These are phyloP conservation scores for Paecilomyces sp. DNA, from an alignment of 2,329 filamentous ascomycete species.

Conservation along the genomic window DNA sequence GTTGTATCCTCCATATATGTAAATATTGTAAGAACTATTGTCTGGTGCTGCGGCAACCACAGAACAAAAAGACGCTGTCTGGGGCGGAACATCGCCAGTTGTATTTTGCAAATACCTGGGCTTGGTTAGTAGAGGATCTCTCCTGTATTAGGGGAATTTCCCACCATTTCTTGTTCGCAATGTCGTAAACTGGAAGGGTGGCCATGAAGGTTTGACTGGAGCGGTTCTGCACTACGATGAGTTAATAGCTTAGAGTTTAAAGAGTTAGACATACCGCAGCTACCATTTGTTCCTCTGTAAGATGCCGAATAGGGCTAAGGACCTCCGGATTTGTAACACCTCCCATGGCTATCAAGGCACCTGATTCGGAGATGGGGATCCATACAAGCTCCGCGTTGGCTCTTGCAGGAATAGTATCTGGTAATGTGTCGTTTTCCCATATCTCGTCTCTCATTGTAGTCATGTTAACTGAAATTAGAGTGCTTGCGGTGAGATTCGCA, in stretches of 20 bases:
- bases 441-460: conserved; percentile 39
- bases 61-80: conserved; percentile 33
- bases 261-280: conserved; percentile 11
- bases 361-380: conserved; percentile 36
- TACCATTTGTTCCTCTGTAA: conserved; percentile 4
- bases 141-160: not conserved
- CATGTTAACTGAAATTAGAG: conserved; percentile 58
- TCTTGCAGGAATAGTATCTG: conserved; percentile 44
- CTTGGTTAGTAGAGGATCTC: conserved; percentile 1
- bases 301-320: conserved; percentile 4
- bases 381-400: conserved; percentile 62
- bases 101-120: conserved; percentile 36
- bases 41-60: conserved; percentile 32
- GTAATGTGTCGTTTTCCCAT: conserved; percentile 54
- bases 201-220: conserved; percentile 30
- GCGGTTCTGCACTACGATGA: conserved; percentile 5
- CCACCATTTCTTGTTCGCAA: conserved; percentile 20
- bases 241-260: not conserved
- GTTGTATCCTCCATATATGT: conserved; percentile 29
- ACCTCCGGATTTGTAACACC: conserved; percentile 23
- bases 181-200: conserved; percentile 30
- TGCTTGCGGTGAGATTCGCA: conserved; percentile 49
- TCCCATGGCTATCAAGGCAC: conserved; percentile 32
- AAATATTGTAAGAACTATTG: conserved; percentile 27
- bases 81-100: conserved; percentile 27